A percentile compares a stretch with the other conserved stretches of the same genome.
Conservation (phyloP, 768 basidiomycete genomes). For the Ramaria sp. region DNA sequence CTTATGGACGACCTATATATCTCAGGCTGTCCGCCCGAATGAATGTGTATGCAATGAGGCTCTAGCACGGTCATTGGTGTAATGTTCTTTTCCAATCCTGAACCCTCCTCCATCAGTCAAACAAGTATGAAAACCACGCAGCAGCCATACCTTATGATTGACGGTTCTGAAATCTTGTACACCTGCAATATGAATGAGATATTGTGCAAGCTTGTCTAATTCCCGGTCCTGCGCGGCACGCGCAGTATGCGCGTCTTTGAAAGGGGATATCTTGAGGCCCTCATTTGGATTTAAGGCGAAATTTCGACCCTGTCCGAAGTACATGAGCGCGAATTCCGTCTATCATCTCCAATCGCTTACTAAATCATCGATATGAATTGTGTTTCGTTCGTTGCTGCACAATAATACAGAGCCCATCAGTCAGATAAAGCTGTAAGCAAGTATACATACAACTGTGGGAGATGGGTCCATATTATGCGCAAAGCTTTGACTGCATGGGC, state of each 20-base stretch:
- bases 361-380: conserved; percentile 83
- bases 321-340: not conserved
- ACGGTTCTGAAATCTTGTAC: conserved; percentile 52
- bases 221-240: conserved; percentile 54
- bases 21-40: not conserved
- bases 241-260: conserved; percentile 63
- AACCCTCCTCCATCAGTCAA: not conserved
- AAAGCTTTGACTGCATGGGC: conserved; percentile 75
- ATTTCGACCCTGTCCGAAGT: conserved; percentile 48
- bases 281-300: conserved; percentile 81
- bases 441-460: conserved; percentile 57
- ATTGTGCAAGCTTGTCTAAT: conserved; percentile 49
- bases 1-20: no score
- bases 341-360: conserved; percentile 24
- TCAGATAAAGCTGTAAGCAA: not conserved
- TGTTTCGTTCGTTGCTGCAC: conserved; percentile 52
- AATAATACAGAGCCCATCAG: not conserved
- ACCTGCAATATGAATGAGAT: conserved; percentile 53
- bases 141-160: conserved; percentile 48
- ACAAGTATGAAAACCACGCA: not conserved
- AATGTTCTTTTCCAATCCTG: conserved; percentile 25
- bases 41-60: not conserved
- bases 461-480: conserved; percentile 80
- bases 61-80: not conserved
- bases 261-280: conserved; percentile 76